A percentile compares a stretch with the other conserved stretches of the same genome.
Conservation (phyloP, 345 rosid genomes). For the Boechera stricta region DNA sequence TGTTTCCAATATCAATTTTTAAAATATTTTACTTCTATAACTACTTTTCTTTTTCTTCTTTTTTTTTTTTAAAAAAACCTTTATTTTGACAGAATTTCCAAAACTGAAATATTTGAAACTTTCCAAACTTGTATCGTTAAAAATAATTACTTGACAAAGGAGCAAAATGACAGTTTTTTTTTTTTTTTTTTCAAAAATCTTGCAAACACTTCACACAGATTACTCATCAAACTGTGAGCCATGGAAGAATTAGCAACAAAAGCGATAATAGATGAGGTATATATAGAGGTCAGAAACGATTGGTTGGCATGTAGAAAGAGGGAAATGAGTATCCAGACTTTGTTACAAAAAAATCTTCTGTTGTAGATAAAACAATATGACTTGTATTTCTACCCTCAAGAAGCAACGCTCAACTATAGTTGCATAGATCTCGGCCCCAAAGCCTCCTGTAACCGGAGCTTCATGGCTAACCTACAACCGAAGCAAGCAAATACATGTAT, state of each 20-base stretch:
- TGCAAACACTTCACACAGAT: no score
- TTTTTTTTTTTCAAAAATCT: no score
- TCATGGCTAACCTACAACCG: no score
- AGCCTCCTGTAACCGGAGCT: no score
- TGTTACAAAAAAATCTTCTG: no score
- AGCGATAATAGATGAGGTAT: background rate
- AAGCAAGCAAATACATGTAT: no score
- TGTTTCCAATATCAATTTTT: background rate
- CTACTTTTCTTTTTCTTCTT: no score
- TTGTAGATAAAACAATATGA: no score
- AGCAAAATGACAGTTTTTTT: no score
- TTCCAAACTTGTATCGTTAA: background rate
- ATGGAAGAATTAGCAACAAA: background rate
- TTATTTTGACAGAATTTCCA: background rate
- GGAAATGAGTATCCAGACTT: constrained; percentile 5
- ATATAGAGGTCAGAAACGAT: background rate
- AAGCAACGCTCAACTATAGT: no score
- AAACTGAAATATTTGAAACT: constrained; percentile 15
- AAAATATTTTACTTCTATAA: background rate
- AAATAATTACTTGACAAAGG: background rate
- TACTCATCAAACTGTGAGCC: background rate
- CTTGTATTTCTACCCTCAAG: no score
- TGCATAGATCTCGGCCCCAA: no score
- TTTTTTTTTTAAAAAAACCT: background rate
- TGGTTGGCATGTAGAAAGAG: background rate